These are phyloP conservation scores for Thraustochytrium striatum DNA, from an alignment of 352 stramenopile genomes.

Conservation along the genomic window DNA sequence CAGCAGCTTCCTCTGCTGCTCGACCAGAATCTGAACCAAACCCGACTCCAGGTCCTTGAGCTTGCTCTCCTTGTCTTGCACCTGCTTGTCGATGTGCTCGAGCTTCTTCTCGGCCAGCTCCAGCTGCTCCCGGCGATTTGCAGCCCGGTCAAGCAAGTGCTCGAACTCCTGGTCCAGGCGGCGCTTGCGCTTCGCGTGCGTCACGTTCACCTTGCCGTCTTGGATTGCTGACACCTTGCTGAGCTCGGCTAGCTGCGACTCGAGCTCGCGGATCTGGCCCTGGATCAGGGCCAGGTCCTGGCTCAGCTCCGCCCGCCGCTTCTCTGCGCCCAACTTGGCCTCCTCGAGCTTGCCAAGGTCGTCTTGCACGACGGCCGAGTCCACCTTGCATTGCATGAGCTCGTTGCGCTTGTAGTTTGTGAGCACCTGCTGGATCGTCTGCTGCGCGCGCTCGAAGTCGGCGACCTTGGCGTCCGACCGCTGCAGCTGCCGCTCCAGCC, in stretches of 20 bases:
- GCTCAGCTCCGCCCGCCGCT: constrained; percentile 31
- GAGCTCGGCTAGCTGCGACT: constrained; percentile 49
- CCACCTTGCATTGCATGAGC: constrained; percentile 52
- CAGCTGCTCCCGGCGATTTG: constrained; percentile 4
- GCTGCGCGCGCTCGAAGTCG: neutral
- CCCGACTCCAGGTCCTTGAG: constrained; percentile 11
- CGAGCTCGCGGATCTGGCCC: constrained; percentile 33
- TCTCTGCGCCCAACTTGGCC: constrained; percentile 39
- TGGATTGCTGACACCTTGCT: constrained; percentile 51
- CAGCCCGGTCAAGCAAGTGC: constrained; percentile 42
- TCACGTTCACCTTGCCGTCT: constrained; percentile 53
- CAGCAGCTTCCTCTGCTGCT: constrained; percentile 34
- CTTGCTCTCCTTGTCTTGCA: constrained; percentile 9
- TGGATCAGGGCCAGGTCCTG: constrained; percentile 36
- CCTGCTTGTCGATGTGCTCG: neutral
- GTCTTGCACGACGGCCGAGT: constrained; percentile 51
- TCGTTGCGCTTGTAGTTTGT: constrained; percentile 48
- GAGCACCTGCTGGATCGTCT: constrained; percentile 45
- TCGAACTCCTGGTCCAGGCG: constrained; percentile 52
- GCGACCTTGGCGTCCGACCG: constrained; percentile 4
- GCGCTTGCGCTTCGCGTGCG: constrained; percentile 48
- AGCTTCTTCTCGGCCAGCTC: neutral
- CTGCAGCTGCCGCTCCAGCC: neutral
- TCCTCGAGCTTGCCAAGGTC: constrained; percentile 48
- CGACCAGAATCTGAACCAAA: constrained; percentile 18